phyloP scores from a whole-genome alignment of 73 alveolate species.

The Paramecium sonneborni region DNA sequence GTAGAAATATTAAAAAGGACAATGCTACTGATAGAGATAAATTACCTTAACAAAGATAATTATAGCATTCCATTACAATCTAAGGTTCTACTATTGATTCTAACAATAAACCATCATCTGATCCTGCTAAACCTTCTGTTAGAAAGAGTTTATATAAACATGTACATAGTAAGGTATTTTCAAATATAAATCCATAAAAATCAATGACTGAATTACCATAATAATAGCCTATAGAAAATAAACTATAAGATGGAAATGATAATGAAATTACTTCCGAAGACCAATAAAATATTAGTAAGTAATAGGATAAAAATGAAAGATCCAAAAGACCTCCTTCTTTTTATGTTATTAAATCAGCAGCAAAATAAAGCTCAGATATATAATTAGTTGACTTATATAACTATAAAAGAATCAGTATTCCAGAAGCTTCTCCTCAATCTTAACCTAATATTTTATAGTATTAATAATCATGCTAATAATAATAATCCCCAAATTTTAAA shows the following conservation, averaged over 20 bases:
- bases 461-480: background rate
- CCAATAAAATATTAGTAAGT: background rate
- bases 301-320: background rate
- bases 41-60: background rate
- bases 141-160: constrained; percentile 31
- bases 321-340: background rate
- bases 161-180: constrained; percentile 8
- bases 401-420: constrained; percentile 1
- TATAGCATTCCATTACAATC: background rate
- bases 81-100: background rate
- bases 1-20: constrained; percentile 48
- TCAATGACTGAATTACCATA: constrained; percentile 30
- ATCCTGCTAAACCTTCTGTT: background rate
- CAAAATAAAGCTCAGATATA: background rate
- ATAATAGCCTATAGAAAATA: background rate
- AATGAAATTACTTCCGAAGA: background rate
- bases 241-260: background rate
- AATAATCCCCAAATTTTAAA: background rate
- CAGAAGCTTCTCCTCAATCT: background rate
- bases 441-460: background rate
- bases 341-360: background rate
- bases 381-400: background rate
- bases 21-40: background rate
- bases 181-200: background rate
- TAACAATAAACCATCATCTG: background rate